Evolutionary conservation across 441 rosid species (phyloP), one percentile per base, ranked within the genome.

Genomic region (Erysimum cheiri): DNA sequence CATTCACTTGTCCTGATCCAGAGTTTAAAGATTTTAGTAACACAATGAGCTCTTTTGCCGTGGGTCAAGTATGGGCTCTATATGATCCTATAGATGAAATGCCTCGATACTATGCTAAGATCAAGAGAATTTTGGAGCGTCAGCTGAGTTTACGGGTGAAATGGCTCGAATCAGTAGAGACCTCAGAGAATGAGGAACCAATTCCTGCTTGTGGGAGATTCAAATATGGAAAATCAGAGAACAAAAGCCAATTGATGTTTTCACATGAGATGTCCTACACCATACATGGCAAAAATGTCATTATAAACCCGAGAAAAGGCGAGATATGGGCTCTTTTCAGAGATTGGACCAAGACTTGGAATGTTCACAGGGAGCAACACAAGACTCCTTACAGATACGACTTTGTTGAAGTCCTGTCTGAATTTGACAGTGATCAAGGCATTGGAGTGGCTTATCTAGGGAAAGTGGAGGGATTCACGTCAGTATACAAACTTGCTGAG

Each of bases 321-420:
- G 91, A 92, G 81, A 86, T 81, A 10, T 90, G 97, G 96, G 96
- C 92, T 37, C 68, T 91, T 69, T 88, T 86, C 71, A 91, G 79
- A 81, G 71, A 86, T 64, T 93, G 97, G 96, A 78, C 69, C 71
- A 54, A 73, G 15, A 74, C 76, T 35, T 60, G 67, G 68, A 43
- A 40, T 29, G 6, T 24, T n/a, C 26, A 64, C 3, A 55, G 26
- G 32, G 50, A 13, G 33, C 85, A 85, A 87, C 81, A 71, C 66
- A 75, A 43, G 64, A 37, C 60, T 74, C 81, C 88, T 63, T 85
- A 54, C 63, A 85, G 80, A 33, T 89, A 85, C 56, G 96, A 94
- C 35, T 81, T 88, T 75, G 97, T 88, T 40, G 92, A 88, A 80
- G 75, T 91, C 47, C 43, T 93, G 74, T 65, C 81, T 0, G 86